phyloP scores from a whole-genome alignment of 306 rosid species.

The Cotoneaster glaucophyllus region DNA sequence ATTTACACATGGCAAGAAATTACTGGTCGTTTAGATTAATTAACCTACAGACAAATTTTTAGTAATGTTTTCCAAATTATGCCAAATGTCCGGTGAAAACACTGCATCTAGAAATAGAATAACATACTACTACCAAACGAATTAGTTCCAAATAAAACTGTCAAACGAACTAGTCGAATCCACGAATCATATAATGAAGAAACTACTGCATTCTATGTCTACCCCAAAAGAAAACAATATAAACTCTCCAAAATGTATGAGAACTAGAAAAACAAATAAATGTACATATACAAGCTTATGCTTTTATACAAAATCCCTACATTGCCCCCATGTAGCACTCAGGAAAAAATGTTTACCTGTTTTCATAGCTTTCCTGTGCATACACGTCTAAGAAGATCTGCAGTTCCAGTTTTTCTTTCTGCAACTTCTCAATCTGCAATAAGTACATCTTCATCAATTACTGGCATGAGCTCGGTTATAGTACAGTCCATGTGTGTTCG shows the following conservation, averaged over 20 bases:
- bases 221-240: not conserved
- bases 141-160: not conserved
- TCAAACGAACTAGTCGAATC: not conserved
- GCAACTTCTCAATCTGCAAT: constrained; percentile 70
- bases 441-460: constrained; percentile 17
- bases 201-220: not conserved
- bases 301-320: not conserved
- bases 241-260: not conserved
- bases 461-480: constrained; percentile 11
- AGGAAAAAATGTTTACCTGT: constrained; percentile 42
- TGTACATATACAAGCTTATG: not conserved
- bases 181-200: not conserved
- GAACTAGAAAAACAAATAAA: not conserved
- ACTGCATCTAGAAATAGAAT: not conserved
- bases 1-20: not conserved
- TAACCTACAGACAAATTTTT: not conserved
- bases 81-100: not conserved
- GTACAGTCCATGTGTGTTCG: not conserved
- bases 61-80: not conserved
- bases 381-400: constrained; percentile 66
- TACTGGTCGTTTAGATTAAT: not conserved
- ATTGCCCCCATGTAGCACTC: not conserved
- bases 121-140: not conserved
- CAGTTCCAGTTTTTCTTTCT: constrained; percentile 58
- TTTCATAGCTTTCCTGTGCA: constrained; percentile 62